Base-by-base conservation (phyloP, 306 rosid species). In the Betula pendula region DNA sequence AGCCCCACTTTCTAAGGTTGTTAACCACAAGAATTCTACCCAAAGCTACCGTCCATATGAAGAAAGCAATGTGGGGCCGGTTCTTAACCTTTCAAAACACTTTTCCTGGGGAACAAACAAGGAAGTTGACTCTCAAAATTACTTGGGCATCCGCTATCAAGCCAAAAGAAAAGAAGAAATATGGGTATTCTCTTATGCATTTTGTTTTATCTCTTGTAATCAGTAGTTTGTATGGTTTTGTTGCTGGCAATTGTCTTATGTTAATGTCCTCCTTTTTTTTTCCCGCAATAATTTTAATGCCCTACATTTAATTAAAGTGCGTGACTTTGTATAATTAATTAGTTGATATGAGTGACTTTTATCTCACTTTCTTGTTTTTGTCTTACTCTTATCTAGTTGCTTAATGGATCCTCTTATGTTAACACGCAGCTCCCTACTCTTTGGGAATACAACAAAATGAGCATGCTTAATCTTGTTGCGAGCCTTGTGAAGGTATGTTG, bases 391-490 rank as follows among this genome's bases (percentile, higher is more conserved):
- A 1, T 63, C 70, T 60, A 66, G 17, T 71, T 74, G 77, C 42
- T 73, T 72, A 15, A 19, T 49, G 12, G 69, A 43, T 76, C 72
- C n/a, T 81, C 48, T 47, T 76, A 31, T 86, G 79, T 77, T 25
- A 33, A 49, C 63, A 50, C 88, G 87, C 91, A 95, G 99, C 97
- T 95, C 83, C 89, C 89, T 52, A 86, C 82, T 66, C 73, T 95
- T 71, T 92, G 95, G 95, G 88, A 79, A 82, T 91, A 90, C 90
- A 95, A 95, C 88, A 90, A 84, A 89, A 89, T 85, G 90, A 95
- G 99, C 81, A 78, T 95, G 97, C 93, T 94, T 63, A 89, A 95
- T 82, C 98, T 92, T 69, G 90, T 92, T 72, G 91, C 91, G 58
- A 89, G 89, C 82, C 83, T 95, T 72, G 89, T 83, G 75, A 85